These are phyloP conservation scores for Corylus avellana DNA, from an alignment of 306 rosid genomes.

Conservation along the genomic window DNA sequence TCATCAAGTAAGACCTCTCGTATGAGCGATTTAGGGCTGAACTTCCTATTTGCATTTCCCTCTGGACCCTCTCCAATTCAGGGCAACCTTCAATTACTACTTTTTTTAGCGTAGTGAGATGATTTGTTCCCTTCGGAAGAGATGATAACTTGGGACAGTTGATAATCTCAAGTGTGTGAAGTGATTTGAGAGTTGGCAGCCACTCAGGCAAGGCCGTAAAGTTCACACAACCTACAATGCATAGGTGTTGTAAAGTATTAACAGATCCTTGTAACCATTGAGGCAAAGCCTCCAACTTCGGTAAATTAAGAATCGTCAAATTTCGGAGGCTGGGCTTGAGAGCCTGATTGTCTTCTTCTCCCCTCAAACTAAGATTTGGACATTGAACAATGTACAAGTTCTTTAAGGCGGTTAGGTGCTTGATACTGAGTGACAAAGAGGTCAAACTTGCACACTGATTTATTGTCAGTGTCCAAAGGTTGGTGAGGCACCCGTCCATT, in stretches of 20 bases:
- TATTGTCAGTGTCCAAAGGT: neutral
- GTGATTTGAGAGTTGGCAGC: constrained; percentile 12
- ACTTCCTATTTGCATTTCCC: neutral
- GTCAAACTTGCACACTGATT: neutral
- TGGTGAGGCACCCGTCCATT: neutral
- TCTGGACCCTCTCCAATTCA: neutral
- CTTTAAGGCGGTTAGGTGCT: constrained; percentile 21
- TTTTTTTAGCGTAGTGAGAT: constrained; percentile 1
- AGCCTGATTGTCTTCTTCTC: neutral
- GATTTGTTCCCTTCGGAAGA: constrained; percentile 12
- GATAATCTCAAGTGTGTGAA: neutral
- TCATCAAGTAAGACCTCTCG: neutral
- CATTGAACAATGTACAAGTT: neutral
- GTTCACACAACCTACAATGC: neutral
- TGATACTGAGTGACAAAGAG: constrained; percentile 25
- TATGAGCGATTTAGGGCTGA: neutral
- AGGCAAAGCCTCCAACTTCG: constrained; percentile 18
- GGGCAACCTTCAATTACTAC: neutral
- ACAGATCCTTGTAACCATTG: constrained; percentile 29
- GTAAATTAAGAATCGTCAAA: neutral
- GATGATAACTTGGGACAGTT: constrained; percentile 16
- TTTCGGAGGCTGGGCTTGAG: constrained; percentile 1
- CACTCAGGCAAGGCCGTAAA: constrained; percentile 32
- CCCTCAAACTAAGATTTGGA: constrained; percentile 5
- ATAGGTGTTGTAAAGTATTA: neutral